Conservation (phyloP, 1,284 basidiomycete genomes). For the Fomes fomentarius region DNA sequence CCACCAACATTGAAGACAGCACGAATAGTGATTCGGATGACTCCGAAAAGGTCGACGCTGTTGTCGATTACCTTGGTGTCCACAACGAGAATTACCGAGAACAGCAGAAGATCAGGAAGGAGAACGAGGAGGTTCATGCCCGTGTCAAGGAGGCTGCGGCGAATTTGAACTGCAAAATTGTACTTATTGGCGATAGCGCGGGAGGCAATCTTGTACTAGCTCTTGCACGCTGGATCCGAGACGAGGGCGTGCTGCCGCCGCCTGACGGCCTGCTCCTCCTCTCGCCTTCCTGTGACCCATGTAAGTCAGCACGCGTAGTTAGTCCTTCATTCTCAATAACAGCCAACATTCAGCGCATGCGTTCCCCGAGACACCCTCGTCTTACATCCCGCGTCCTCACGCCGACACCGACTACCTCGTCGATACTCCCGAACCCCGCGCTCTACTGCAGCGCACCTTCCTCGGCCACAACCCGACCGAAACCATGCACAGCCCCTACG, state of each 20-base stretch:
- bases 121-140: slow-evolving; percentile 17
- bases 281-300: slow-evolving; percentile 40
- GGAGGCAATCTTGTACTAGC: slow-evolving; percentile 73
- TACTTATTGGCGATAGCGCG: slow-evolving; percentile 70
- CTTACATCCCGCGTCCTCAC: slow-evolving; percentile 53
- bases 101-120: slow-evolving; percentile 12
- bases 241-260: slow-evolving; percentile 46
- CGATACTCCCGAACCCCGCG: slow-evolving; percentile 55
- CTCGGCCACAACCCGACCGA: slow-evolving; percentile 47
- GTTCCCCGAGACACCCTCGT: slow-evolving; percentile 49
- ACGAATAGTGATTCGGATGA: slow-evolving; percentile 2
- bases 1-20: background rate
- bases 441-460: slow-evolving; percentile 52
- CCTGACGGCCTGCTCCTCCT: slow-evolving; percentile 50
- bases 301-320: slow-evolving; percentile 16
- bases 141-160: slow-evolving; percentile 20
- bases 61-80: slow-evolving; percentile 13
- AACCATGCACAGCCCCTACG: slow-evolving; percentile 54
- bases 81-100: slow-evolving; percentile 5
- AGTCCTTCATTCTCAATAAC: no score
- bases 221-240: slow-evolving; percentile 52
- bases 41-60: background rate
- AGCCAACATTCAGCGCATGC: slow-evolving; percentile 44
- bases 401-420: slow-evolving; percentile 51
- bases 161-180: slow-evolving; percentile 50